These are phyloP conservation scores for Neurospora sp. DNA, from an alignment of 495 filamentous ascomycete genomes.

Conservation along the genomic window DNA sequence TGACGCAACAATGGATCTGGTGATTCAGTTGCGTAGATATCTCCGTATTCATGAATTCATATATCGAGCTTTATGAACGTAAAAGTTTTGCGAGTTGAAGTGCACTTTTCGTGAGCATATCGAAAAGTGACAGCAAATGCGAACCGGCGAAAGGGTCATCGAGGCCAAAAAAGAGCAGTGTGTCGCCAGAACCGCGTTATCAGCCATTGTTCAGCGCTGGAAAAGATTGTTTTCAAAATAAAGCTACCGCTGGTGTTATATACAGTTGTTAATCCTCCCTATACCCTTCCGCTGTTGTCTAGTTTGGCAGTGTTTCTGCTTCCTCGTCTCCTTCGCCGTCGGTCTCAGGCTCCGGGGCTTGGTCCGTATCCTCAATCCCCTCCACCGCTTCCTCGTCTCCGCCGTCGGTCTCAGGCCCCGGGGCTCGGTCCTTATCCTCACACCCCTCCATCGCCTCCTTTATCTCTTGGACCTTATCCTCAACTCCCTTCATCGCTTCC, in stretches of 20 bases:
- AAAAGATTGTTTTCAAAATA: not conserved
- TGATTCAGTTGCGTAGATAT: not conserved
- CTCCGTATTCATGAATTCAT: not conserved
- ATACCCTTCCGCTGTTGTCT: not conserved
- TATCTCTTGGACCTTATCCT: not conserved
- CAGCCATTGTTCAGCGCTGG: not conserved
- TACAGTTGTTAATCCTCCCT: not conserved
- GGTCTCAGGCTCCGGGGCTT: not conserved
- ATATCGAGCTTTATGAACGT: not conserved
- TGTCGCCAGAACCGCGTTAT: not conserved
- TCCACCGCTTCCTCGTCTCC: not conserved
- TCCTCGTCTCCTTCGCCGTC: not conserved
- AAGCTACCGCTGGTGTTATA: not conserved
- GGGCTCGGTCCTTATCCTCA: not conserved
- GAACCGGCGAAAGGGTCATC: not conserved
- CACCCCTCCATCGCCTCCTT: not conserved
- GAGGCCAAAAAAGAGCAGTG: not conserved
- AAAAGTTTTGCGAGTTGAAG: not conserved
- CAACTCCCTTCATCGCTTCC: not conserved
- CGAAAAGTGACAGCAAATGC: not conserved
- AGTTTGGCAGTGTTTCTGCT: not conserved
- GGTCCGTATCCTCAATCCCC: not conserved
- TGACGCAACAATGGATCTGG: not conserved
- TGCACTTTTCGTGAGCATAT: not conserved
- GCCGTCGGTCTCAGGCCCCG: not conserved